A percentile compares a stretch with the other conserved stretches of the same genome.
Evolutionary conservation across 2,329 filamentous ascomycete genomes (phyloP).

Genomic region (Magnaporthiopsis rhizophila): DNA sequence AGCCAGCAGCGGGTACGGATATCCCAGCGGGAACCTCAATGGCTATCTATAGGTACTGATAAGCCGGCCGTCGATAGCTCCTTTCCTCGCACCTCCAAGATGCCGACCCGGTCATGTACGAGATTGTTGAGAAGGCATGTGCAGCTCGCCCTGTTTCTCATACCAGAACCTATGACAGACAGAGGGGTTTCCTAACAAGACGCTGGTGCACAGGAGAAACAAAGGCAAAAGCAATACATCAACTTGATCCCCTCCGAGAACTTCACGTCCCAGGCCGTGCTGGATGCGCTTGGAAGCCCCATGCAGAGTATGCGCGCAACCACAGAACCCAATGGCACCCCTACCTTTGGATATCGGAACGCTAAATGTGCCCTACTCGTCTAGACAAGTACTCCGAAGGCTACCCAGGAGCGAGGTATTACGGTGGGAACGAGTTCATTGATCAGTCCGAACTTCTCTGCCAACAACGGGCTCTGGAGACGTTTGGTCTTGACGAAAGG

Average conservation of each 20-base stretch:
- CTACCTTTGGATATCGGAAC: not conserved
- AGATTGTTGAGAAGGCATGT: constrained; percentile 81
- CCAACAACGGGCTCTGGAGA: constrained; percentile 80
- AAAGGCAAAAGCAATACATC: constrained; percentile 94
- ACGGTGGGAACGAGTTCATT: constrained; percentile 94
- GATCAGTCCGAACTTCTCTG: constrained; percentile 84
- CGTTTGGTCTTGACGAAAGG: constrained; percentile 73
- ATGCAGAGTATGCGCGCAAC: constrained; percentile 68
- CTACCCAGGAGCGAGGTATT: constrained; percentile 93
- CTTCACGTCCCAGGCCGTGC: constrained; percentile 86
- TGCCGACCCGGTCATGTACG: constrained; percentile 78
- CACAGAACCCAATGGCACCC: not conserved
- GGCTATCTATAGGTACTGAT: not conserved
- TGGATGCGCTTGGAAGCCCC: constrained; percentile 84
- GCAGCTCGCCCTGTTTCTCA: not conserved
- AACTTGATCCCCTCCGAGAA: constrained; percentile 95
- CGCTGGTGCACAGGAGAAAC: constrained; percentile 61
- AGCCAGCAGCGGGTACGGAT: constrained; percentile 49
- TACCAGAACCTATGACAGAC: not conserved
- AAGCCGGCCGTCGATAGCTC: constrained; percentile 45
- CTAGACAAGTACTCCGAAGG: constrained; percentile 96
- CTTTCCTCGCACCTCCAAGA: constrained; percentile 72
- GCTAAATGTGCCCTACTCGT: not conserved
- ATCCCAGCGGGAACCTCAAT: not conserved
- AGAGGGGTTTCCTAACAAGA: not conserved